A percentile compares a stretch with the other conserved stretches of the same genome.
Conservation (phyloP, 208 protist species). For the Trypanosoma mega region DNA sequence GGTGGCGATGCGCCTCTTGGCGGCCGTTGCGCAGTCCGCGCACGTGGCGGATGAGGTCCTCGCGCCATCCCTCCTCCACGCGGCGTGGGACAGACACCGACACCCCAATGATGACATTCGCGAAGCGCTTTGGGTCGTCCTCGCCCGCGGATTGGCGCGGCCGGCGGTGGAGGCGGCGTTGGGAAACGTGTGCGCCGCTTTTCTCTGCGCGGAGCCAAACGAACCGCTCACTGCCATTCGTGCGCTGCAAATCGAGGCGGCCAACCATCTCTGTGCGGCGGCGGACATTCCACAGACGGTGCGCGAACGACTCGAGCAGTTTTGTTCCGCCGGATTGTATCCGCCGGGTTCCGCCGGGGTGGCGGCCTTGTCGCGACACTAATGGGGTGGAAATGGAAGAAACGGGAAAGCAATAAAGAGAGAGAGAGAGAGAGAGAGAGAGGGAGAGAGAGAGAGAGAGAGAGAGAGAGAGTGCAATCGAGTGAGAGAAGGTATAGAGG, state of each 20-base stretch:
- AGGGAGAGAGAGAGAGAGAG: no score
- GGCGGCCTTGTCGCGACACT: constrained; percentile 45
- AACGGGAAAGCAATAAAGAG: no score
- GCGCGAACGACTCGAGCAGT: constrained; percentile 30
- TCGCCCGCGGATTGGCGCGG: constrained; percentile 4
- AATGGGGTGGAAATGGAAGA: no score
- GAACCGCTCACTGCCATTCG: constrained; percentile 53
- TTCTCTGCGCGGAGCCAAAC: constrained; percentile 36
- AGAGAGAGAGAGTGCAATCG: no score
- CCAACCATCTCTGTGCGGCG: constrained; percentile 26
- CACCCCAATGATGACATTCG: constrained; percentile 48
- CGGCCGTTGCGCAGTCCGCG: constrained; percentile 34
- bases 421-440: no score
- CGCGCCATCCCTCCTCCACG: constrained; percentile 31
- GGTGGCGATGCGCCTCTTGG: constrained; percentile 42
- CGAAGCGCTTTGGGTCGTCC: constrained; percentile 46
- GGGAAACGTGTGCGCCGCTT: constrained; percentile 48
- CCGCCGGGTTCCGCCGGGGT: constrained; percentile 55
- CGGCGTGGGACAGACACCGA: constrained; percentile 53
- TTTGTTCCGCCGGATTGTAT: constrained; percentile 51
- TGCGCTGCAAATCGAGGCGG: constrained; percentile 45
- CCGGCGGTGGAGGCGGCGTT: constrained; percentile 14
- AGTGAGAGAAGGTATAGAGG: no score
- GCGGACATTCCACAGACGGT: constrained; percentile 34
- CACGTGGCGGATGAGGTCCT: constrained; percentile 46